Base-by-base conservation (phyloP, 164 flowering plant genomes). In the Umbilicus rupestris region DNA sequence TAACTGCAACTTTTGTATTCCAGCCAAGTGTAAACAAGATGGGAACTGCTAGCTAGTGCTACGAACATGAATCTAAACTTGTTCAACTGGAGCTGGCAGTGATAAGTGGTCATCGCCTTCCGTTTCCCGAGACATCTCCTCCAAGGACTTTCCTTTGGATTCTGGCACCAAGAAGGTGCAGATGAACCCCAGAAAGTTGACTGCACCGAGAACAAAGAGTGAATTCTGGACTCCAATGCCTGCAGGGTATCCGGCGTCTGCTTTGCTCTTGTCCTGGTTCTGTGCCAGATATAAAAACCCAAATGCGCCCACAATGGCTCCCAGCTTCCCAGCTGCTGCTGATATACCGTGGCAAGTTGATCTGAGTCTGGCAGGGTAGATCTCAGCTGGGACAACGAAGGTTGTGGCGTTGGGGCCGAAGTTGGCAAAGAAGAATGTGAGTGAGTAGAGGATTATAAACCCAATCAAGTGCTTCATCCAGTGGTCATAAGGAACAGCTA, bases 321-420 rank as follows among this genome's bases (percentile, higher is more conserved):
- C 64, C 0, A 15, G 15, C 41, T 62, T 62, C 24, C 64, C 64
- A 17, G 64, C 37, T 31, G 64, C 64, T 5, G 64, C 64, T 30
- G 64, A 62, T 8, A 62, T 31, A 31, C 64, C 64, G n/a, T 62
- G 64, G 12, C 64, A 62, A 0, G 64, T 30, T 62, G 64, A 62
- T 62, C 64, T 31, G 0, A 62, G 41, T 12, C 64, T 62, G 14
- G 64, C 64, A 5, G 64, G 64, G 35, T 31, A 62, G 35, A 62
- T 62, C 24, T 62, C 64, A 62, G 64, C 64, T 7, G 64, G 64
- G 20, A 62, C 41, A 4, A 62, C 64, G 41, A 62, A 62, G 11
- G 64, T 62, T 10, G 64, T 62, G 35, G 64, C 64, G n/a, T 62
- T 62, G 24, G 64, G 64, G 24, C 64, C 64, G 12, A 62, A 62